These are phyloP conservation scores for Hirsutella minnesotensis DNA, from an alignment of 2,329 filamentous ascomycete species.

Conservation along the genomic window DNA sequence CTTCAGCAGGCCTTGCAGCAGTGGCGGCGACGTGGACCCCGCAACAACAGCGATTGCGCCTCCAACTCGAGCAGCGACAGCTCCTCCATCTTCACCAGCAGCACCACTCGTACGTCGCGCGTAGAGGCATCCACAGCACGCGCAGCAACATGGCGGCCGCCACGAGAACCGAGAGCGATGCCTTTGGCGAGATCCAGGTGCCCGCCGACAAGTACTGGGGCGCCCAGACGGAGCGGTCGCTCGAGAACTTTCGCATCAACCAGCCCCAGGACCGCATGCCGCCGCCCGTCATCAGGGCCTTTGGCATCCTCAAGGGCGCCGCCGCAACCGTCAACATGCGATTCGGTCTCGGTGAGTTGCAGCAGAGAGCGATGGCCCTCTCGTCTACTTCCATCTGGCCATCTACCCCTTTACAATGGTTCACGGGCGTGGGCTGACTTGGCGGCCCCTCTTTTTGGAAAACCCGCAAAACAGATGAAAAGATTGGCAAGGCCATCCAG, in stretches of 20 bases:
- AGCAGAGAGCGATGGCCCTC: no score
- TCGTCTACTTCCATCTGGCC: no score
- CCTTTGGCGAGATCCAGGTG: constrained; percentile 94
- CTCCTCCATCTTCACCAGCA: background rate
- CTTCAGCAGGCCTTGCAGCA: background rate
- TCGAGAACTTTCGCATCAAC: constrained; percentile 98
- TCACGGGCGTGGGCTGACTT: no score
- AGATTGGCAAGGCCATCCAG: constrained; percentile 85
- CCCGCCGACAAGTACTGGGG: constrained; percentile 94
- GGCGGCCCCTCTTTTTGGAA: no score
- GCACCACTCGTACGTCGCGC: background rate
- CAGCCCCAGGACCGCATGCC: constrained; percentile 99
- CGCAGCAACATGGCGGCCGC: constrained; percentile 21
- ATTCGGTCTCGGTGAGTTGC: constrained; percentile 72
- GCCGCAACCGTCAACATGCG: constrained; percentile 93
- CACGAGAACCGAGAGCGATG: constrained; percentile 84
- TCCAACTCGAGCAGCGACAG: background rate
- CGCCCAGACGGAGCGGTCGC: constrained; percentile 89
- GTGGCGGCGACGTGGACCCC: background rate
- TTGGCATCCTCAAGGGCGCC: constrained; percentile 94
- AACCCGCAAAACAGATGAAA: constrained; percentile 37
- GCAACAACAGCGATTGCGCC: background rate
- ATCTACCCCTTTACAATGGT: no score
- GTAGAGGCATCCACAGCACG: constrained; percentile 8
- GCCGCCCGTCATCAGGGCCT: constrained; percentile 78